These are phyloP conservation scores for Salix koriyanagi DNA, from an alignment of 345 rosid species.

Conservation along the genomic window DNA sequence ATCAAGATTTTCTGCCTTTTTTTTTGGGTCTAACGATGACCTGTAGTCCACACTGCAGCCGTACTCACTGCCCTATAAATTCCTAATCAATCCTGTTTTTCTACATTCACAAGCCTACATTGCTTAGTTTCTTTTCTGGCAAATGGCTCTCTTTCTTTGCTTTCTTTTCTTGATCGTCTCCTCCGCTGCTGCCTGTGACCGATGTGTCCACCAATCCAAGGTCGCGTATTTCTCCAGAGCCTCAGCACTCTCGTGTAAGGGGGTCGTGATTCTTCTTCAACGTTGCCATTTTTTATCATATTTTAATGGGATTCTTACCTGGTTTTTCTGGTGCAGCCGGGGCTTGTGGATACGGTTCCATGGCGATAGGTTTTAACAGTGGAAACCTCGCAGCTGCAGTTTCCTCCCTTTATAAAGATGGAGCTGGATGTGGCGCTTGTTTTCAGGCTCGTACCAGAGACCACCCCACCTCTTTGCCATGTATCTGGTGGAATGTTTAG, in stretches of 20 bases:
- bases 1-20: not conserved
- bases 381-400: conserved; percentile 73
- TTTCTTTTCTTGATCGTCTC: conserved; percentile 39
- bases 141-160: conserved; percentile 38
- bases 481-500: not conserved
- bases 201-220: conserved; percentile 69
- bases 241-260: conserved; percentile 62
- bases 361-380: conserved; percentile 54
- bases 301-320: conserved; percentile 17
- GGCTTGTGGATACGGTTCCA: conserved; percentile 83
- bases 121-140: not conserved
- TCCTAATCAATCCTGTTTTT: not conserved
- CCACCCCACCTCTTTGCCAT: not conserved
- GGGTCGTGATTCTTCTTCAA: not conserved
- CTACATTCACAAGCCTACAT: not conserved
- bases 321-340: conserved; percentile 54
- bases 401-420: conserved; percentile 73
- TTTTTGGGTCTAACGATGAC: conserved; percentile 25
- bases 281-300: not conserved
- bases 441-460: conserved; percentile 44
- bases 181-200: conserved; percentile 67
- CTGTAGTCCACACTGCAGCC: conserved; percentile 38
- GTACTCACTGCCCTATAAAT: conserved; percentile 1
- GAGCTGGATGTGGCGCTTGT: conserved; percentile 90
- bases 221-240: conserved; percentile 64